phyloP scores from a whole-genome alignment of 108 stramenopile species.

The Aurantiochytrium sp. region DNA sequence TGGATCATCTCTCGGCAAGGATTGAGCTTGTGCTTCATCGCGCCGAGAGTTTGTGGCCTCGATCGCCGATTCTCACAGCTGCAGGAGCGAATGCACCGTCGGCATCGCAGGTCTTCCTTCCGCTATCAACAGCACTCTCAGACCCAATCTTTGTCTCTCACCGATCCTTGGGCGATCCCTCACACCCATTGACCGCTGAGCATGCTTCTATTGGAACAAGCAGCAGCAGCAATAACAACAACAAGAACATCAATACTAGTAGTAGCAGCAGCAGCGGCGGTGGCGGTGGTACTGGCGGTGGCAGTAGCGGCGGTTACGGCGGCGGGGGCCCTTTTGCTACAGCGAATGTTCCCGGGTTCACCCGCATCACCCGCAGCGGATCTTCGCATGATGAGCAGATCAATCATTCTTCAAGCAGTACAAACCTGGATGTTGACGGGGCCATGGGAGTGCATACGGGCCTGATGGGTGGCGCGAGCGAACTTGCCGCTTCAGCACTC shows the following conservation, averaged over 20 bases:
- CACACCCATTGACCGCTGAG: not conserved
- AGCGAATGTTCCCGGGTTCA: not conserved
- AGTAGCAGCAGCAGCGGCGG: too few relatives aligned
- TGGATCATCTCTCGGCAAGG: not conserved
- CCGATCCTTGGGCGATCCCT: not conserved
- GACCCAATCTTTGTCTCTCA: not conserved
- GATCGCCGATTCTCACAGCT: not conserved
- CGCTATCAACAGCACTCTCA: not conserved
- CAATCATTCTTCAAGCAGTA: too few relatives aligned
- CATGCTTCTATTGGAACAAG: not conserved
- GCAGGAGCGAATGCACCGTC: not conserved
- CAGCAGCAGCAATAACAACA: too few relatives aligned
- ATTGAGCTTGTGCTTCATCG: not conserved
- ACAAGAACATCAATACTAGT: too few relatives aligned
- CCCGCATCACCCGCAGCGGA: not conserved
- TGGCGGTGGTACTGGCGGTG: too few relatives aligned
- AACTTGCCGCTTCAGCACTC: not conserved
- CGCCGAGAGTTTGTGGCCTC: not conserved
- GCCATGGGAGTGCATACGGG: not conserved
- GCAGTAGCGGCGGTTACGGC: too few relatives aligned
- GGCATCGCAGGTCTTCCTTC: not conserved
- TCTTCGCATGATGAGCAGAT: not conserved
- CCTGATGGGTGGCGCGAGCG: not conserved
- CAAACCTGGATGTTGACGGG: too few relatives aligned
- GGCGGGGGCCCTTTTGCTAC: not conserved